Conservation (phyloP, 1,139 yeast species). For the Lodderomyces jiufengensis region DNA sequence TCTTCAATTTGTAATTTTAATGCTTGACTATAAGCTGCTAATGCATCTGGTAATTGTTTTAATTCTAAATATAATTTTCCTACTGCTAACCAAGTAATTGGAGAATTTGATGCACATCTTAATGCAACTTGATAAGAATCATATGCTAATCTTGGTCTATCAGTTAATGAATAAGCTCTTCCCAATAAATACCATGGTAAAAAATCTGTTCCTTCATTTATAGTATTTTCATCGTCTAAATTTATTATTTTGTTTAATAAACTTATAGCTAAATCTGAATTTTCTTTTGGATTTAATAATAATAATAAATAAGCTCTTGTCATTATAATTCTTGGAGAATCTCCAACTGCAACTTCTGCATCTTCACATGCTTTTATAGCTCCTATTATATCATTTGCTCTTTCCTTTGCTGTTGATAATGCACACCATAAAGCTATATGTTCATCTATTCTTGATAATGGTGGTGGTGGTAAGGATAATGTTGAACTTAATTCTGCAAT, state of each 20-base stretch:
- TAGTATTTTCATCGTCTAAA: slow-evolving; percentile 23
- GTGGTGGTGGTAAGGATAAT: slow-evolving; percentile 47
- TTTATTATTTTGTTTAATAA: slow-evolving; percentile 35
- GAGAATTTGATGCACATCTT: slow-evolving; percentile 49
- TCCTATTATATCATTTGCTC: slow-evolving; percentile 45
- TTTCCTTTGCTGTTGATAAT: slow-evolving; percentile 47
- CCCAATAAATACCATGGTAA: slow-evolving; percentile 60
- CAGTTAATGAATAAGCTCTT: slow-evolving; percentile 45
- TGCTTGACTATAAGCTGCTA: slow-evolving; percentile 67
- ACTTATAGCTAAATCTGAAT: slow-evolving; percentile 29
- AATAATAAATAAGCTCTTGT: slow-evolving; percentile 47
- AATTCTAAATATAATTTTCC: slow-evolving; percentile 58
- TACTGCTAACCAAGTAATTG: slow-evolving; percentile 64
- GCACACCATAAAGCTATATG: slow-evolving; percentile 52
- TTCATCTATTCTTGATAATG: slow-evolving; percentile 41
- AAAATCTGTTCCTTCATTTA: slow-evolving; percentile 32
- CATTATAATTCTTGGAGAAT: slow-evolving; percentile 41
- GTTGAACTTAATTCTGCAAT: slow-evolving; percentile 48
- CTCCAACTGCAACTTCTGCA: slow-evolving; percentile 43
- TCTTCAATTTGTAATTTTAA: slow-evolving; percentile 50
- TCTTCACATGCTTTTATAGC: slow-evolving; percentile 48
- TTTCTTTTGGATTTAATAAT: slow-evolving; percentile 16
- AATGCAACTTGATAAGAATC: slow-evolving; percentile 57
- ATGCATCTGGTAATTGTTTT: slow-evolving; percentile 60
- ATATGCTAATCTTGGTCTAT: slow-evolving; percentile 51